Conservation (phyloP, 1,139 yeast genomes). For the Kurtzmaniella quercitrusa region DNA sequence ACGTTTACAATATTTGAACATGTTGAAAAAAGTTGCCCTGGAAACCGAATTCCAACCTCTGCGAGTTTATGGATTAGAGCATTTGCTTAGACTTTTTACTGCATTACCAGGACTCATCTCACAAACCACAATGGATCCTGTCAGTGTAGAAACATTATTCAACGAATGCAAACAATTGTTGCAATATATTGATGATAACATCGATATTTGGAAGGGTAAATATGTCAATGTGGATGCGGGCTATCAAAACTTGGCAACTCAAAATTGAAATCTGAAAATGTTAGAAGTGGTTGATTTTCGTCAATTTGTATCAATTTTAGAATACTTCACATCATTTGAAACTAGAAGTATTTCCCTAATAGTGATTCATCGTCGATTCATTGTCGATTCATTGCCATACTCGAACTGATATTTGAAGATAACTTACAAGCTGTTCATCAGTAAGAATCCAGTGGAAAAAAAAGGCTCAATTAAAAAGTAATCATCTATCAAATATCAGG, state of each 20-base stretch:
- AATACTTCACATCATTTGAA: too few relatives aligned
- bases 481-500: too few relatives aligned
- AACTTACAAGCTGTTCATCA: neutral
- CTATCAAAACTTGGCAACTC: constrained; percentile 45
- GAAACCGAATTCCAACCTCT: constrained; percentile 13
- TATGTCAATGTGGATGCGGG: constrained; percentile 60
- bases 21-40: constrained; percentile 30
- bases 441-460: too few relatives aligned
- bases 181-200: constrained; percentile 47
- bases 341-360: too few relatives aligned
- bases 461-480: too few relatives aligned
- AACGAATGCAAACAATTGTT: constrained; percentile 47
- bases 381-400: too few relatives aligned
- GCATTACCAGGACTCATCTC: constrained; percentile 78
- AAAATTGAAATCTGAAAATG: neutral
- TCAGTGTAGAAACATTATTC: constrained; percentile 52
- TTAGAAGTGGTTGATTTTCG: too few relatives aligned
- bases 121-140: constrained; percentile 77
- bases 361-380: too few relatives aligned
- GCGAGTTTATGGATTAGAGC: constrained; percentile 73
- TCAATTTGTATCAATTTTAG: too few relatives aligned
- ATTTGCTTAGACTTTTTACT: constrained; percentile 67
- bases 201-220: constrained; percentile 43
- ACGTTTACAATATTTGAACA: constrained; percentile 69
- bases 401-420: neutral